phyloP scores from a whole-genome alignment of 1,284 basidiomycete species.

The Schizophyllum amplum region DNA sequence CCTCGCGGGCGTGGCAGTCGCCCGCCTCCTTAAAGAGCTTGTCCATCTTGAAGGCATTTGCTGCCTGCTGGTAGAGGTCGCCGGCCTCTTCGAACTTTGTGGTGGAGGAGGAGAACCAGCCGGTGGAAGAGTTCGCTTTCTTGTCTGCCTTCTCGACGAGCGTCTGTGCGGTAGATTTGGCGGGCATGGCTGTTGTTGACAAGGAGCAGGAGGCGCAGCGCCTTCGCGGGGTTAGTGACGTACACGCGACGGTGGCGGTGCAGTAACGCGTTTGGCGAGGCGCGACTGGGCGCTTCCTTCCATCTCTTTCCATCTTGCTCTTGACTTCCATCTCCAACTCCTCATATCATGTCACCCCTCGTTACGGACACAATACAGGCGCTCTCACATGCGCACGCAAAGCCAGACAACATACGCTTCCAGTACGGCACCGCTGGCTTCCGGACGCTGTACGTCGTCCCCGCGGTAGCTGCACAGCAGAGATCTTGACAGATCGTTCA shows the following conservation, averaged over 20 bases:
- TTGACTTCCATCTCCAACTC: conserved; percentile 24
- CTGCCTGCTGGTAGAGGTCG: conserved; percentile 90
- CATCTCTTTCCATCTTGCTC: conserved; percentile 2
- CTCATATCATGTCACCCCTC: conserved; percentile 30
- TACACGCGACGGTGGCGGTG: not conserved
- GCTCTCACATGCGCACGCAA: conserved; percentile 53
- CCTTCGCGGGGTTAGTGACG: not conserved
- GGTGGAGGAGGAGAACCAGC: conserved; percentile 80
- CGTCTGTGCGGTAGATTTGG: conserved; percentile 59
- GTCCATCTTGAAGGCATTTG: conserved; percentile 93
- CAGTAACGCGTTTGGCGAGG: not conserved
- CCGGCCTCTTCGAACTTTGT: conserved; percentile 90
- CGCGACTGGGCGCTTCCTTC: not conserved
- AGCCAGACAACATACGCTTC: conserved; percentile 56
- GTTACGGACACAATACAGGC: conserved; percentile 35
- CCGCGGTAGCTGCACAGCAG: conserved; percentile 6
- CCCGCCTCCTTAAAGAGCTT: conserved; percentile 89
- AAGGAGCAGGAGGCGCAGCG: not conserved
- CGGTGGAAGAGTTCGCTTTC: conserved; percentile 75
- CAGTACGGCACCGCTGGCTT: conserved; percentile 96
- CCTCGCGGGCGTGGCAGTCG: conserved; percentile 82
- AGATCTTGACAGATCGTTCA: conserved; percentile 15
- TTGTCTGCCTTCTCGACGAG: conserved; percentile 87
- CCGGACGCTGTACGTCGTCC: conserved; percentile 80
- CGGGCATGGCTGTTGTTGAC: conserved; percentile 27